Percentiles rank a stretch among this genome's conserved stretches.
Conservation (phyloP, 2,329 filamentous ascomycete genomes). For the Purpureocillium lavendulum region DNA sequence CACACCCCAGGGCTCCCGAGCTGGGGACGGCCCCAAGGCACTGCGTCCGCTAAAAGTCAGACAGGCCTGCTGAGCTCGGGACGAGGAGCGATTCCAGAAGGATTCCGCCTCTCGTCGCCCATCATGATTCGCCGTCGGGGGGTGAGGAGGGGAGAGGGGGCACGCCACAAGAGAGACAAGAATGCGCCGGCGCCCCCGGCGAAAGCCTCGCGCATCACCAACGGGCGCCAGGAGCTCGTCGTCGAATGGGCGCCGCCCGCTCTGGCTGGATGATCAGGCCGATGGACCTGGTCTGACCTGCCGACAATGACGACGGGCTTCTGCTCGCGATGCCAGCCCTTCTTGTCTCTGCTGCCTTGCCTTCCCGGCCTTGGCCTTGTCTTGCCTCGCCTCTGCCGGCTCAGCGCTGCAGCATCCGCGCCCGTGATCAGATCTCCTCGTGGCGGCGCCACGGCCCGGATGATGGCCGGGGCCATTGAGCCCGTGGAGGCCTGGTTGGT, state of each 20-base stretch:
- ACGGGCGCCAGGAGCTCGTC: too few species aligned
- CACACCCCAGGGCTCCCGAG: constrained; percentile 7
- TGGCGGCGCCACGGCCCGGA: constrained; percentile 3
- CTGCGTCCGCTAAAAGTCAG: constrained; percentile 11
- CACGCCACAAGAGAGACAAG: background rate
- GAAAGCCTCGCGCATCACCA: constrained; percentile 6
- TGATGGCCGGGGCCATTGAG: background rate
- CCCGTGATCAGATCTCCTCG: background rate
- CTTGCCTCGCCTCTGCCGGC: too few species aligned
- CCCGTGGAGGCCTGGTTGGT: too few species aligned
- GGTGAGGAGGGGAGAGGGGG: background rate
- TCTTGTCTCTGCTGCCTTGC: too few species aligned
- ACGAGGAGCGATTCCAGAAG: constrained; percentile 18
- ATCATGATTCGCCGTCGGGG: constrained; percentile 1
- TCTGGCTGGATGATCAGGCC: too few species aligned
- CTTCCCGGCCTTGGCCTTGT: background rate
- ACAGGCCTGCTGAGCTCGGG: constrained; percentile 6
- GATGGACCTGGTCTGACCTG: too few species aligned
- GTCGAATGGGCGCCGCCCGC: too few species aligned
- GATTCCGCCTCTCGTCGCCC: constrained; percentile 11
- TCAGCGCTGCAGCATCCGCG: background rate
- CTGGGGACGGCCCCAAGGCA: constrained; percentile 4
- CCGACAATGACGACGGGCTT: too few species aligned
- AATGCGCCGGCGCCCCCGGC: constrained; percentile 9
- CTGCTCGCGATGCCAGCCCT: too few species aligned